Evolutionary conservation across 164 flowering plant genomes (phyloP).

Genomic region (Stephania japonica): DNA sequence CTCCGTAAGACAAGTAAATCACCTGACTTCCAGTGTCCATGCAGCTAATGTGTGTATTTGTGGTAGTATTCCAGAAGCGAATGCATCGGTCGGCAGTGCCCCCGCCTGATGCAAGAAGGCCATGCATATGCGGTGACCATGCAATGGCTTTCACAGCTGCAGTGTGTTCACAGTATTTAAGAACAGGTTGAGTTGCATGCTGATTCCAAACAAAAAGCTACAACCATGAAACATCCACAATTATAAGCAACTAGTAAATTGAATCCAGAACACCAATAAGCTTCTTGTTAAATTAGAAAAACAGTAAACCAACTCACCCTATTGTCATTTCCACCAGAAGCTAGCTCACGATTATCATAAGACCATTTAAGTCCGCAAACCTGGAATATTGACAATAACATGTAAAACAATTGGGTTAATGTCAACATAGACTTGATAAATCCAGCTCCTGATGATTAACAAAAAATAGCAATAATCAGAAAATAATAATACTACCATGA

Average conservation of each 20-base stretch:
- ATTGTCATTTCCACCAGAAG: slow-evolving; percentile 98
- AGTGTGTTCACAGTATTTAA: slow-evolving; percentile 88
- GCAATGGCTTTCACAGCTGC: slow-evolving; percentile 99
- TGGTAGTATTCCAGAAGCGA: slow-evolving; percentile 95
- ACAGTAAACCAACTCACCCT: slow-evolving; percentile 37
- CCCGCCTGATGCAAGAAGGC: slow-evolving; percentile 98
- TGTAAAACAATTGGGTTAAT: neutral
- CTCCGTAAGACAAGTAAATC: neutral
- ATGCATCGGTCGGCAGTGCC: slow-evolving; percentile 97
- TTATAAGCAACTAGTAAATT: neutral
- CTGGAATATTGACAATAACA: slow-evolving; percentile 25
- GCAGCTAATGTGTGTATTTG: slow-evolving; percentile 76
- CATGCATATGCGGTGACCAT: slow-evolving; percentile 97
- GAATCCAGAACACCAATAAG: neutral
- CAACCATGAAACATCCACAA: slow-evolving; percentile 10
- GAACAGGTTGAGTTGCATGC: slow-evolving; percentile 81
- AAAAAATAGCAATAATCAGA: neutral
- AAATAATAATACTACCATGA: neutral
- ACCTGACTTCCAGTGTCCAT: slow-evolving; percentile 99
- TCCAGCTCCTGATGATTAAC: neutral
- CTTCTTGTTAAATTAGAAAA: neutral
- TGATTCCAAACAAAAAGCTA: slow-evolving; percentile 98
- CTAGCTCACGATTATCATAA: slow-evolving; percentile 89
- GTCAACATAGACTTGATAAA: neutral
- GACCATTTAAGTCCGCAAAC: slow-evolving; percentile 99